Evolutionary conservation across 345 rosid genomes (phyloP), one percentile per base, ranked within the genome.

Genomic region (Moricandia arvensis): DNA sequence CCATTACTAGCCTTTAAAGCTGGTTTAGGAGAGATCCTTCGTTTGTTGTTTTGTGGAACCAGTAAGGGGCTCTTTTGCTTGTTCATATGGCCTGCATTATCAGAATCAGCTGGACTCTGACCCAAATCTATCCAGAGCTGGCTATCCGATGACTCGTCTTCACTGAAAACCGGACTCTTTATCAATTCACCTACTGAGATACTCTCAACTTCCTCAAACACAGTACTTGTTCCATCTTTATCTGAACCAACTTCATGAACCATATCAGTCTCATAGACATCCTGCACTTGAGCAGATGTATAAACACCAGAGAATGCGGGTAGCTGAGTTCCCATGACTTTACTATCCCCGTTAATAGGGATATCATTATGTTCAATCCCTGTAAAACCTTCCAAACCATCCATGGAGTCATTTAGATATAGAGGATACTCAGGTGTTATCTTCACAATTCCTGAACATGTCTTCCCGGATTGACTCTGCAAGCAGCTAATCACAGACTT

Each of bases 401-500:
- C 99, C 58, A 86, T 78, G 45, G 98, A 96, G 81, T 91, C 99
- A 75, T 95, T 91, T 62, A 93, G 82, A 86, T 90, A 96, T 61
- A 89, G 76, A 69, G 99, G 99, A 83, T 86, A 96, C 73, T 91
- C 99, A 0, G 98, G 99, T 21, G 90, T 91, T 72, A 96, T 88
- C 89, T 93, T 96, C 75, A 96, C 99, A 85, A 96, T 93, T 30
- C 99, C 99, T 18, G 98, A 88, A 29, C 98, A 89, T 15, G 98
- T 91, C 63, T 83, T 84, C 29, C 99, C 99, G 5, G 91, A 89
- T 43, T 91, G 98, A 79, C 84, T 93, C 81, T 96, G 99, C 74
- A 96, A 90, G 84, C 84, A 85, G 78, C 89, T 93, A 89, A 96
- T 93, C 63, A 96, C 97, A 8, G 99, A 96, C 84, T 96, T 96